A percentile compares a stretch with the other conserved stretches of the same genome.
Conservation (phyloP, 1,284 basidiomycete genomes). For the Sphagnurus paluster region DNA sequence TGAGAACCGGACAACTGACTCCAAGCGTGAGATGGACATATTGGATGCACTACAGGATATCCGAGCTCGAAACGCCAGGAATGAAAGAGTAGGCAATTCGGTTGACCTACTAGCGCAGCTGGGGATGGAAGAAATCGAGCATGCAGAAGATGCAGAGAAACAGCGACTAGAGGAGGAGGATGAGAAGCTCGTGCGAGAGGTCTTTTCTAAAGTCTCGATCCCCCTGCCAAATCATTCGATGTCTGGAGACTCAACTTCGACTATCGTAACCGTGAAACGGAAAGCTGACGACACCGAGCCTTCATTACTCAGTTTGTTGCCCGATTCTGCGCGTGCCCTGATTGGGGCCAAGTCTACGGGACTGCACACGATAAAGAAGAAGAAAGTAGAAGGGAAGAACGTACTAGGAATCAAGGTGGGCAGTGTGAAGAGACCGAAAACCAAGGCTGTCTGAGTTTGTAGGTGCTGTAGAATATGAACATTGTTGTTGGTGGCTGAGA, state of each 20-base stretch:
- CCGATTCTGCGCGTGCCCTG: constrained; percentile 70
- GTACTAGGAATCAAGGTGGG: constrained; percentile 72
- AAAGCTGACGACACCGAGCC: constrained; percentile 76
- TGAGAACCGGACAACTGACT: constrained; percentile 89
- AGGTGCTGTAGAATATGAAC: background rate
- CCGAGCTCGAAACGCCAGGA: constrained; percentile 87
- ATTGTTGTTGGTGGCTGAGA: no score
- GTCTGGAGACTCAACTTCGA: constrained; percentile 30
- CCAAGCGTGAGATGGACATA: constrained; percentile 98
- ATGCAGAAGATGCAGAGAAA: constrained; percentile 68
- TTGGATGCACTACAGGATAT: constrained; percentile 96
- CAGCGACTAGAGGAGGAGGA: constrained; percentile 85
- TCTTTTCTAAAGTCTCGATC: constrained; percentile 77
- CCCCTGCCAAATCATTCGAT: constrained; percentile 30
- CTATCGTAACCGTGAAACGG: constrained; percentile 73
- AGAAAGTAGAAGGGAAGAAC: constrained; percentile 59
- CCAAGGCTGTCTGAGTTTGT: constrained; percentile 20
- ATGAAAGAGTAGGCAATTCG: constrained; percentile 76
- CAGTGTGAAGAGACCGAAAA: constrained; percentile 34
- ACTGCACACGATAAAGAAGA: constrained; percentile 57
- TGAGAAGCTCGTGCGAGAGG: constrained; percentile 82
- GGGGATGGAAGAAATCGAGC: constrained; percentile 62
- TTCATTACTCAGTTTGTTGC: constrained; percentile 68
- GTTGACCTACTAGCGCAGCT: constrained; percentile 62
- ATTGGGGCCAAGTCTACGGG: constrained; percentile 49